Base-by-base conservation (phyloP, 768 basidiomycete genomes). In the Leccinum uliginosum region DNA sequence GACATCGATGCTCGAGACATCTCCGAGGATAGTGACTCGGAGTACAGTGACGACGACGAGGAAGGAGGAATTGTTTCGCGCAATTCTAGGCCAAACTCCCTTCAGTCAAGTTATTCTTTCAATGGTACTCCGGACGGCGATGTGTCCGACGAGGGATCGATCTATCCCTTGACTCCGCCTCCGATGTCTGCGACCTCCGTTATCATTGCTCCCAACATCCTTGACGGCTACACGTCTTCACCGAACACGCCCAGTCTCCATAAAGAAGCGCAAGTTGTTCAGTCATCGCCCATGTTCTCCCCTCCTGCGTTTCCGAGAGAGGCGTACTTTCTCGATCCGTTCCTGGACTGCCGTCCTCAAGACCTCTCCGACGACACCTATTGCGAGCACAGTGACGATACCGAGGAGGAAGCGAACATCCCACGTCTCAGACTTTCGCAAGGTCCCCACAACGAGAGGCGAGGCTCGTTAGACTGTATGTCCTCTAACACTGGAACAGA, bases 161-260 rank as follows among this genome's bases (percentile, higher is more conserved):
- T 56, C 45, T 59, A 21, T 45, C 62, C 65, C 9, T 40, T 24
- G 23, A 66, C 59, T 2, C 59, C 57, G 10, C 57, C 59, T 9
- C 17, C 24, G 6, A 47, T 17, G 34, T 15, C 32, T 0, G 14
- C 15, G 11, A 6, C 7, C 9, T n/a, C 19, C 29, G 29, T n/a
- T 1, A 12, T 6, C 26, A 17, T 19, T 6, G 10, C 12, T 35
- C 38, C 26, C 1, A 23, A 51, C 32, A 38, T 50, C 35, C 44
- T 21, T 29, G 27, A 47, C 34, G 40, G 5, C 14, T 3, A 9
- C 11, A 38, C 15, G 32, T 14, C 9, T 5, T 17, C 47, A 2
- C 44, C 26, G 4, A 43, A 23, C 27, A 26, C 54, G 11, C 30
- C 23, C 4, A 11, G 23, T 9, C 23, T 23, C 21, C 3, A 24